phyloP scores from a whole-genome alignment of 495 filamentous ascomycete genomes.

The Aspergillus cavernicola region DNA sequence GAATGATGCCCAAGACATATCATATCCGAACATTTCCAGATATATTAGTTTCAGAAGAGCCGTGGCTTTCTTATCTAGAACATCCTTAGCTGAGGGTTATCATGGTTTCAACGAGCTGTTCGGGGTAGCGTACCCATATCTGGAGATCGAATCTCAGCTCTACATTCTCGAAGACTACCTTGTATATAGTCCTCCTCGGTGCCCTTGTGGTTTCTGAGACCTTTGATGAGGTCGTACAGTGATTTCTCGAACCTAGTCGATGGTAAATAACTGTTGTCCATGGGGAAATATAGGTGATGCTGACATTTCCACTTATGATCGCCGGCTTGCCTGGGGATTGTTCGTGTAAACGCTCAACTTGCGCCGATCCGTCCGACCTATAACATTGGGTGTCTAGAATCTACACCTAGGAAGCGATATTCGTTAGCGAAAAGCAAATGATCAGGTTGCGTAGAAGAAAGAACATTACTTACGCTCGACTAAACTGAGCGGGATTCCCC shows the following conservation, averaged over 20 bases:
- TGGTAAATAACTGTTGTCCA: background rate
- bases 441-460: too few species aligned
- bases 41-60: conserved; percentile 93
- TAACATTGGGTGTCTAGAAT: too few species aligned
- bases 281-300: background rate
- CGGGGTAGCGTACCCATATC: conserved; percentile 68
- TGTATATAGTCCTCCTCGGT: conserved; percentile 92
- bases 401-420: too few species aligned
- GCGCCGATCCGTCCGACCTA: background rate
- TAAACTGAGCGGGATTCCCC: too few species aligned
- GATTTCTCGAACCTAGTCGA: conserved; percentile 93
- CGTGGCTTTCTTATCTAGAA: conserved; percentile 88
- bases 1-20: conserved; percentile 99
- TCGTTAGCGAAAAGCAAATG: too few species aligned
- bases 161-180: conserved; percentile 88
- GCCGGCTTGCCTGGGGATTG: background rate
- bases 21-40: conserved; percentile 97
- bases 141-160: conserved; percentile 78
- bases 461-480: background rate
- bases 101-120: background rate
- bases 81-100: conserved; percentile 20
- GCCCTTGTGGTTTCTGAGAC: conserved; percentile 88
- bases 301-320: conserved; percentile 12
- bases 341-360: background rate
- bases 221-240: conserved; percentile 96